phyloP scores from a whole-genome alignment of 352 stramenopile genomes.

The Phytopythium litorale region DNA sequence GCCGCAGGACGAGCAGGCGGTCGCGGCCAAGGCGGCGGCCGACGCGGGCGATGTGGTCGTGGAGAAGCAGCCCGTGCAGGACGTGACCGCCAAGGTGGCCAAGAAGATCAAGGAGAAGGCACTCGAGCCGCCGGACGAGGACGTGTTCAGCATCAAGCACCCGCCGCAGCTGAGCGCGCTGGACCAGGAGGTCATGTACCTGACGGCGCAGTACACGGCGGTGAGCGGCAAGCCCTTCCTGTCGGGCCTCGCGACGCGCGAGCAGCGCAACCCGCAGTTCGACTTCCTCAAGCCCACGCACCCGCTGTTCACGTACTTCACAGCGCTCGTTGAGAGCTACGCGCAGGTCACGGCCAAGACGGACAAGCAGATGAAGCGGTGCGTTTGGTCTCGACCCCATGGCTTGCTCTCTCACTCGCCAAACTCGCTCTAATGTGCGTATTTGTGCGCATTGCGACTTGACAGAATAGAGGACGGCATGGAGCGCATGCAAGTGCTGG shows the following conservation, averaged over 20 bases:
- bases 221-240: conserved; percentile 95
- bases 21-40: conserved; percentile 20
- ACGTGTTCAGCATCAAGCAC: conserved; percentile 88
- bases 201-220: conserved; percentile 98
- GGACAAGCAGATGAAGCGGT: conserved; percentile 65
- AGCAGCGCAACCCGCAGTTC: conserved; percentile 97
- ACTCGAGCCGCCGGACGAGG: conserved; percentile 51
- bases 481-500: conserved; percentile 81
- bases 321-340: conserved; percentile 96
- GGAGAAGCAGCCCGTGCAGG: conserved; percentile 84
- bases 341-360: conserved; percentile 80
- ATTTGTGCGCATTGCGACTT: background rate
- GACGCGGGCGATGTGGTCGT: conserved; percentile 50
- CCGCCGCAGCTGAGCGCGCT: conserved; percentile 84
- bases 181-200: conserved; percentile 97
- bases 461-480: conserved; percentile 62
- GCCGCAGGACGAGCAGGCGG: conserved; percentile 13
- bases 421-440: background rate
- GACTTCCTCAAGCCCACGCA: conserved; percentile 98
- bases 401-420: background rate
- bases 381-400: background rate
- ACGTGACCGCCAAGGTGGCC: conserved; percentile 76
- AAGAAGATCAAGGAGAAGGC: conserved; percentile 92
- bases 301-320: conserved; percentile 98
- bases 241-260: conserved; percentile 88